phyloP scores from a whole-genome alignment of 2,329 filamentous ascomycete genomes.

The Stachybotrys elegans region DNA sequence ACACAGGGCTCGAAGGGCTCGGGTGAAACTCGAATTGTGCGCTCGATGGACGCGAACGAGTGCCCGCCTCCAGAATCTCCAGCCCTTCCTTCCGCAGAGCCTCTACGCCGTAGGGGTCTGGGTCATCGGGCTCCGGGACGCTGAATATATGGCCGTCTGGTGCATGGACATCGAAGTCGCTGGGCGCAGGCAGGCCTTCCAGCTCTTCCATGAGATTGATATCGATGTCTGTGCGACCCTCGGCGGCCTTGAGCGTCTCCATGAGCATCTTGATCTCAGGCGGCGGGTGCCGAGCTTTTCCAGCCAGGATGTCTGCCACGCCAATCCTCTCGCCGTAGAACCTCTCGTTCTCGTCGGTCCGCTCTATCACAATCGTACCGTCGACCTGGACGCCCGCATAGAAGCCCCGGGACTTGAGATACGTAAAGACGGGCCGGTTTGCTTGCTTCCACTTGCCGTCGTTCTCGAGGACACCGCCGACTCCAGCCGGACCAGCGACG shows the following conservation, averaged over 20 bases:
- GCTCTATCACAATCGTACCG: conserved; percentile 78
- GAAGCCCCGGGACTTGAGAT: conserved; percentile 81
- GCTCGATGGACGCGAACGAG: conserved; percentile 26
- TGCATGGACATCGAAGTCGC: conserved; percentile 26
- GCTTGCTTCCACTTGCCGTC: conserved; percentile 44
- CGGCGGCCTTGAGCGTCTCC: conserved; percentile 28
- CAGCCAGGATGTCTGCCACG: conserved; percentile 40
- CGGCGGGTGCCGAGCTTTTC: conserved; percentile 28
- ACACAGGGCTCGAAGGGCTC: conserved; percentile 27
- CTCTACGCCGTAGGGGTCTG: conserved; percentile 31
- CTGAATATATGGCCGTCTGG: conserved; percentile 28
- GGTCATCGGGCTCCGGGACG: conserved; percentile 29
- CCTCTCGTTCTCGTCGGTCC: conserved; percentile 75
- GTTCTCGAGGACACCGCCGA: conserved; percentile 68
- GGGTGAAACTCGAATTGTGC: conserved; percentile 30
- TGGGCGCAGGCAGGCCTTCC: conserved; percentile 27
- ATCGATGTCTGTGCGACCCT: conserved; percentile 28
- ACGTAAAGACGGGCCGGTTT: conserved; percentile 47
- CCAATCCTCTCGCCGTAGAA: conserved; percentile 65
- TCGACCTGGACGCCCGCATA: conserved; percentile 84
- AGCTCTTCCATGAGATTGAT: conserved; percentile 25
- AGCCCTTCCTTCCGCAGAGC: conserved; percentile 30
- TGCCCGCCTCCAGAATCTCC: conserved; percentile 30
- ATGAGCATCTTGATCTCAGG: conserved; percentile 22
- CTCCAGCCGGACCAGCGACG: conserved; percentile 61